These are phyloP conservation scores for Acer campestre DNA, from an alignment of 345 rosid species.

Conservation along the genomic window DNA sequence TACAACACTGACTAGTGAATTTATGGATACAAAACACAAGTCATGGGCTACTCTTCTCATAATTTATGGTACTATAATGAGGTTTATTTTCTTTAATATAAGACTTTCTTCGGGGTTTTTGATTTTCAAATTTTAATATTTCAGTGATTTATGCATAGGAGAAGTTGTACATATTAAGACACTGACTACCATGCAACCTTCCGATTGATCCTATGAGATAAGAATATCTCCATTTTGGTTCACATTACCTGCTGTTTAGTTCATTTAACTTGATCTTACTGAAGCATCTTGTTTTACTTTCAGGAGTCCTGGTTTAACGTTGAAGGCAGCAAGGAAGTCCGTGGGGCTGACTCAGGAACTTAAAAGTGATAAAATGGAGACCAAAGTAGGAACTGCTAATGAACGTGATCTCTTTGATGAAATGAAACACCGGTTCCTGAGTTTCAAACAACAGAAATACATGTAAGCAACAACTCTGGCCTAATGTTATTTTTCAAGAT, in stretches of 20 bases:
- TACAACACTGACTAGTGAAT: not conserved
- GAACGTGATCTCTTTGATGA: constrained; percentile 47
- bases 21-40: not conserved
- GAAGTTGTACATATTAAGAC: constrained; percentile 33
- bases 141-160: constrained; percentile 37
- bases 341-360: constrained; percentile 37
- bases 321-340: constrained; percentile 45
- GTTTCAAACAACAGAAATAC: constrained; percentile 71
- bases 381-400: constrained; percentile 31
- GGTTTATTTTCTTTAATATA: not conserved
- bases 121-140: constrained; percentile 22
- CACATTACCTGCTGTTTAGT: not conserved
- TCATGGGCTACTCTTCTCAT: not conserved
- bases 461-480: constrained; percentile 47
- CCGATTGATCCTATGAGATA: constrained; percentile 41
- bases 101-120: not conserved
- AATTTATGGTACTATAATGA: not conserved
- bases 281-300: constrained; percentile 9
- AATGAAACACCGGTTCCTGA: constrained; percentile 68
- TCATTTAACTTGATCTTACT: constrained; percentile 6
- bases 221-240: constrained; percentile 31
- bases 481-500: not conserved
- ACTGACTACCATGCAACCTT: constrained; percentile 35
- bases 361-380: constrained; percentile 34
- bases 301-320: constrained; percentile 42